These are phyloP conservation scores for Arctostaphylos glauca DNA, from an alignment of 148 eudicot species.

Conservation along the genomic window DNA sequence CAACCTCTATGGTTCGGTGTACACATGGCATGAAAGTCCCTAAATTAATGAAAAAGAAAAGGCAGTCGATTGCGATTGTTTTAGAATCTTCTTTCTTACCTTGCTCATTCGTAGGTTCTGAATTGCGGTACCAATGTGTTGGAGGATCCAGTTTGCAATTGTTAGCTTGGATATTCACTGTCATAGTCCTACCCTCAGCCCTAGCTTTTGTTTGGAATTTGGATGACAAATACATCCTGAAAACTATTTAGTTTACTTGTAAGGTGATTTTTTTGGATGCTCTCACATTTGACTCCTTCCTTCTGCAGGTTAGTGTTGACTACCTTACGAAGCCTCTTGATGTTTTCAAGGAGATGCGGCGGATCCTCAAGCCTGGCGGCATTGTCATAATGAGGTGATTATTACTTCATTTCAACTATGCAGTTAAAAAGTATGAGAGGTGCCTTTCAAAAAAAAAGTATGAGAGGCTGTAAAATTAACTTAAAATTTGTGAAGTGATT, in stretches of 20 bases:
- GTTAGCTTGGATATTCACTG: not conserved
- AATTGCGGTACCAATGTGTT: not conserved
- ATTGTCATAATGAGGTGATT: constrained; percentile 88
- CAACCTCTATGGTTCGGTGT: not conserved
- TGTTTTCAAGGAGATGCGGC: constrained; percentile 87
- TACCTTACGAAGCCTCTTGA: constrained; percentile 87
- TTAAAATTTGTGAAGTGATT: not conserved
- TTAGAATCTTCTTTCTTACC: not conserved
- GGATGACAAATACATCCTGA: not conserved
- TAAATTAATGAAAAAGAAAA: not conserved
- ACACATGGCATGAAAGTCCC: not conserved
- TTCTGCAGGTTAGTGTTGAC: constrained; percentile 88
- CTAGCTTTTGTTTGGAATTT: not conserved
- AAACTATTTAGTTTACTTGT: not conserved
- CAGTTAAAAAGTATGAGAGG: not conserved
- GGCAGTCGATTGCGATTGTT: not conserved
- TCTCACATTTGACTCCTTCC: constrained; percentile 7
- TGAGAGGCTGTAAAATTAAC: not conserved
- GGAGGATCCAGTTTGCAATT: not conserved
- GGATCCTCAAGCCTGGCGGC: constrained; percentile 90
- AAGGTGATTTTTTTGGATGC: not conserved
- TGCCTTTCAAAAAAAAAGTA: too few relatives aligned
- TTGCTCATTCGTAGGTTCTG: not conserved
- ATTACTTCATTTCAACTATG: not conserved
- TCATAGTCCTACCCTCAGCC: not conserved